Evolutionary conservation across 345 rosid species (phyloP).

Genomic region (Brassica napus): DNA sequence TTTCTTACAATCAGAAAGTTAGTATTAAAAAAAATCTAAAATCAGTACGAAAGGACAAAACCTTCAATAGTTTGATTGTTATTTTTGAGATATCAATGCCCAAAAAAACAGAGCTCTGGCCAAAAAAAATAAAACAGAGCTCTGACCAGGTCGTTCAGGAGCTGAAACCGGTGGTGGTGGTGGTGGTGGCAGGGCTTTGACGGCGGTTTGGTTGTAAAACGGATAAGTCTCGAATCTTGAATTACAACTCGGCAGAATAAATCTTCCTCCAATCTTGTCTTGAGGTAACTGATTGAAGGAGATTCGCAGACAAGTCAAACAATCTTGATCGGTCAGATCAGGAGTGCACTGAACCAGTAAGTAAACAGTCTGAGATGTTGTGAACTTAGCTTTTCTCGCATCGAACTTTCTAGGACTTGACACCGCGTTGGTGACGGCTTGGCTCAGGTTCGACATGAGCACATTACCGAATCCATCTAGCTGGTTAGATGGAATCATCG

Average conservation of each 20-base stretch:
- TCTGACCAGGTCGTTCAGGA: conserved; percentile 25
- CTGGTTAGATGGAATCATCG: background rate
- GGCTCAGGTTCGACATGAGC: background rate
- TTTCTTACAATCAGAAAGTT: background rate
- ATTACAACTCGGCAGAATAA: conserved; percentile 41
- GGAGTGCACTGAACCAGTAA: conserved; percentile 53
- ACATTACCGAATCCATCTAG: background rate
- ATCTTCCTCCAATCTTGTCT: conserved; percentile 35
- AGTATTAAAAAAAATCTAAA: background rate
- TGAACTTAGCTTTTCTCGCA: background rate
- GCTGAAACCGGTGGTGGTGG: background rate
- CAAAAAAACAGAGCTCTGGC: background rate
- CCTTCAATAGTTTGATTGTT: background rate
- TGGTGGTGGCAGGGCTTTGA: background rate
- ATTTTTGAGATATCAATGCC: background rate
- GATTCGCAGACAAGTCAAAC: conserved; percentile 29
- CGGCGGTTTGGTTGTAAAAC: conserved; percentile 33
- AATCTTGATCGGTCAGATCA: conserved; percentile 37
- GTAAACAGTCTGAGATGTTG: conserved; percentile 16
- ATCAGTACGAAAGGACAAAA: background rate
- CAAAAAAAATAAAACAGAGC: background rate
- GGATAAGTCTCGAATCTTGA: conserved; percentile 38
- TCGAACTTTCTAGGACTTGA: conserved; percentile 34
- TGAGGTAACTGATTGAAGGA: conserved; percentile 1
- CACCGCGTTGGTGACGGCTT: background rate